These are phyloP conservation scores for Balansia obtecta DNA, from an alignment of 2,329 filamentous ascomycete genomes.

Conservation along the genomic window DNA sequence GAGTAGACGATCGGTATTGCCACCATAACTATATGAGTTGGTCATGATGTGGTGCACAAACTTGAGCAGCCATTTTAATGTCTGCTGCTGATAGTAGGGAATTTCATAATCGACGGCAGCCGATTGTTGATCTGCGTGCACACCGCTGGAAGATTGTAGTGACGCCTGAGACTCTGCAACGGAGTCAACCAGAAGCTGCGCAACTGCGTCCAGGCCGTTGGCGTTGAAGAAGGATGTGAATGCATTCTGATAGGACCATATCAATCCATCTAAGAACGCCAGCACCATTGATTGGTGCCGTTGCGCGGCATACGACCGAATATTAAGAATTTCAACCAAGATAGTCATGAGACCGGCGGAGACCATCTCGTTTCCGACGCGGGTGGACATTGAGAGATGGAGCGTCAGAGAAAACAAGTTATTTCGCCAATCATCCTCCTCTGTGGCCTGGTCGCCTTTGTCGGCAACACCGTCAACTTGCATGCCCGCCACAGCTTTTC, in stretches of 20 bases:
- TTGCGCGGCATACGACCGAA: conserved; percentile 71
- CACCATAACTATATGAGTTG: conserved; percentile 54
- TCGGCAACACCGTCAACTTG: conserved; percentile 41
- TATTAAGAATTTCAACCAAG: conserved; percentile 74
- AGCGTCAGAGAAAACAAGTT: conserved; percentile 79
- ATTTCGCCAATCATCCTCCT: conserved; percentile 79
- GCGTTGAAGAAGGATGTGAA: conserved; percentile 73
- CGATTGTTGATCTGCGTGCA: conserved; percentile 57
- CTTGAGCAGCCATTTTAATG: conserved; percentile 85
- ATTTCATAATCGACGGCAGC: conserved; percentile 86
- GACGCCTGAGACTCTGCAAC: conserved; percentile 57
- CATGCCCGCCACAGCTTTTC: conserved; percentile 81
- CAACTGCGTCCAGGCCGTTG: conserved; percentile 78
- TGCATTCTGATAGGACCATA: conserved; percentile 74
- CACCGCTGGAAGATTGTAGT: conserved; percentile 57
- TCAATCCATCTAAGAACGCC: conserved; percentile 76
- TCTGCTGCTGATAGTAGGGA: conserved; percentile 86
- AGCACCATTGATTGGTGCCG: conserved; percentile 75
- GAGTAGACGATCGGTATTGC: conserved; percentile 78
- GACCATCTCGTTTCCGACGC: conserved; percentile 73
- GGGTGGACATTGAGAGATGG: conserved; percentile 61
- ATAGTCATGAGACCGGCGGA: conserved; percentile 82
- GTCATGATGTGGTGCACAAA: conserved; percentile 94
- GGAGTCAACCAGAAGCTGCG: conserved; percentile 72
- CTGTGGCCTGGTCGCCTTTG: conserved; percentile 46